A percentile compares a stretch with the other conserved stretches of the same genome.
These are phyloP conservation scores for Penicillium verrucosum DNA, from an alignment of 2,329 filamentous ascomycete species.

Conservation along the genomic window DNA sequence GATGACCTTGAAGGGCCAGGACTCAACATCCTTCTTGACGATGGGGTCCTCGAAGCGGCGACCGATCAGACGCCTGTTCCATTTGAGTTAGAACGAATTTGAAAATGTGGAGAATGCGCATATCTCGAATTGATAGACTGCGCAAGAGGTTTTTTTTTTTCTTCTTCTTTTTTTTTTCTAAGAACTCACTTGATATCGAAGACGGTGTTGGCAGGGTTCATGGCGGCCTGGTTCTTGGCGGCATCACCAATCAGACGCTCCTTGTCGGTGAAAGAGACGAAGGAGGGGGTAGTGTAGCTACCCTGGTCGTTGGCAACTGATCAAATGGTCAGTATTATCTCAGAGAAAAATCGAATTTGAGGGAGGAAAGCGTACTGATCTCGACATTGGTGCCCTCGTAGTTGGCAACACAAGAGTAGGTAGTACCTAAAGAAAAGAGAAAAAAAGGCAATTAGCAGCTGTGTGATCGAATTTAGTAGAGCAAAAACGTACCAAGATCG, in stretches of 20 bases:
- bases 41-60: conserved; percentile 91
- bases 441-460: conserved; percentile 7
- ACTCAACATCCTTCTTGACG: conserved; percentile 98
- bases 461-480: conserved; percentile 2
- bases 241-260: conserved; percentile 99
- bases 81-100: conserved; percentile 10
- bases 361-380: conserved; percentile 66
- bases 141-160: neutral
- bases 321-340: conserved; percentile 15
- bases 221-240: conserved; percentile 99
- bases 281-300: conserved; percentile 97
- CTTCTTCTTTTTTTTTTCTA: neutral
- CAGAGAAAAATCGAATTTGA: neutral
- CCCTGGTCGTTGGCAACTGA: conserved; percentile 97
- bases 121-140: neutral
- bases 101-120: neutral
- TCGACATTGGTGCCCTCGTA: conserved; percentile 99
- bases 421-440: conserved; percentile 67
- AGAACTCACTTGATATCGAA: conserved; percentile 93
- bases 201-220: conserved; percentile 98
- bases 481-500: conserved; percentile 82
- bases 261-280: conserved; percentile 98
- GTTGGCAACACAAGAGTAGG: conserved; percentile 99
- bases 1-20: conserved; percentile 98
- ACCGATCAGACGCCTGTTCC: conserved; percentile 85